Conservation (phyloP, 148 eudicot species). For the Rhododendron williamsianum region DNA sequence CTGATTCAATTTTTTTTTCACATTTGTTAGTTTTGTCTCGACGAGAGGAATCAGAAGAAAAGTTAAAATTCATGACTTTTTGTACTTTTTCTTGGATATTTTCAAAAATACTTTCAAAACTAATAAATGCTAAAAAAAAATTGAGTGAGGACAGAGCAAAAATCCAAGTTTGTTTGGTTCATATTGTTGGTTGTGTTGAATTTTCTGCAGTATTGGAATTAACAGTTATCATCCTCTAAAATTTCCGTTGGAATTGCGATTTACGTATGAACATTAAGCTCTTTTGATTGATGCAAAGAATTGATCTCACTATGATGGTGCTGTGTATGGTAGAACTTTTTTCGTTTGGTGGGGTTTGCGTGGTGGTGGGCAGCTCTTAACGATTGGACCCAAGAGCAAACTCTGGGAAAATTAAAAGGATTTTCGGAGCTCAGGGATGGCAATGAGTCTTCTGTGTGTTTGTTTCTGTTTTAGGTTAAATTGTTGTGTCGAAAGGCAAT, state of each 20-base stretch:
- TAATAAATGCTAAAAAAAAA: too few species aligned
- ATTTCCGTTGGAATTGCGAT: not conserved
- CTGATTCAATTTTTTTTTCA: too few species aligned
- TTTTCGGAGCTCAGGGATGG: not conserved
- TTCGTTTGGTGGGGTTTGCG: not conserved
- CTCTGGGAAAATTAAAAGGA: not conserved
- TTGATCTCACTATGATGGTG: not conserved
- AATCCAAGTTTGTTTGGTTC: not conserved
- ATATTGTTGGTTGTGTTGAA: not conserved
- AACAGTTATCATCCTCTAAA: not conserved
- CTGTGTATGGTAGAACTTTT: not conserved
- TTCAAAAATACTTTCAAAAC: too few species aligned
- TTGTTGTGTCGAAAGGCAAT: slow-evolving; percentile 1
- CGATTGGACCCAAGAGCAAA: not conserved
- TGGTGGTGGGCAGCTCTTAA: not conserved
- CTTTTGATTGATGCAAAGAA: not conserved
- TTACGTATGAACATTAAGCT: not conserved
- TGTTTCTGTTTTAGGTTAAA: not conserved
- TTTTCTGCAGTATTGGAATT: not conserved
- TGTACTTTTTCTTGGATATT: too few species aligned
- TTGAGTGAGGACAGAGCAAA: too few species aligned
- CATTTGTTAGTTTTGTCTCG: too few species aligned
- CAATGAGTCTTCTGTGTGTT: not conserved
- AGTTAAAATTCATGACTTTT: too few species aligned
- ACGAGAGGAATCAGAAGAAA: too few species aligned